Base-by-base conservation (phyloP, 306 rosid species). In the Trifolium dubium region DNA sequence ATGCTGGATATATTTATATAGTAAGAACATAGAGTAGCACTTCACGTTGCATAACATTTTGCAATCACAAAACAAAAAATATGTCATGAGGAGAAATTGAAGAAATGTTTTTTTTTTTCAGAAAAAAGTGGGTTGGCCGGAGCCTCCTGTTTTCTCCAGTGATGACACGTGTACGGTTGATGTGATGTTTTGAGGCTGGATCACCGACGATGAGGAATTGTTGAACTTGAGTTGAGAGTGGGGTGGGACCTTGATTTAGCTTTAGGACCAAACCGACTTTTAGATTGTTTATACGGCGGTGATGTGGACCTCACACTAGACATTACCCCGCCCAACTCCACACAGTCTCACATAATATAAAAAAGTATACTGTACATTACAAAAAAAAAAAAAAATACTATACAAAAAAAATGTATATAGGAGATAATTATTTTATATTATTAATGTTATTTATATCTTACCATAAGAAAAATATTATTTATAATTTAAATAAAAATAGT, bases 81-180 rank as follows among this genome's bases (percentile, higher is more conserved):
- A 51, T 37, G 76, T 11, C 77, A 51, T 75, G 31, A 15, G 65
- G 34, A 31, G 67, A 78, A 71, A 74, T 62, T 15, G 51, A 5
- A 74, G 80, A 77, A 80, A 44, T 44, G 10, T 75, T 79, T 23
- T 23, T 23, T 23, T 23, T 23, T 23, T 23, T 23, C 23, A 23
- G 79, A 35, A 53, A 56, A 61, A 53, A 7, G 19, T 7, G 5
- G 59, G 59, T 11, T 67, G 56, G n/a, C n/a, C n/a, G 80, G 83
- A 18, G 81, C 92, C 93, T 88, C 90, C 90, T 14, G 58, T 79
- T 75, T 32, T 67, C 70, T 88, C 60, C 4, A 5, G 56, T 79
- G 41, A 3, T 10, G 87, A 78, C 88, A 90, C 90, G 84, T 89
- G 84, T 28, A 79, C 83, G 89, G 85, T 39, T 35, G 87, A 77